Percentiles rank a stretch among this genome's conserved stretches.
Evolutionary conservation across 176 grass and related monocot species (phyloP).

Genomic region (Pharus latifolius): DNA sequence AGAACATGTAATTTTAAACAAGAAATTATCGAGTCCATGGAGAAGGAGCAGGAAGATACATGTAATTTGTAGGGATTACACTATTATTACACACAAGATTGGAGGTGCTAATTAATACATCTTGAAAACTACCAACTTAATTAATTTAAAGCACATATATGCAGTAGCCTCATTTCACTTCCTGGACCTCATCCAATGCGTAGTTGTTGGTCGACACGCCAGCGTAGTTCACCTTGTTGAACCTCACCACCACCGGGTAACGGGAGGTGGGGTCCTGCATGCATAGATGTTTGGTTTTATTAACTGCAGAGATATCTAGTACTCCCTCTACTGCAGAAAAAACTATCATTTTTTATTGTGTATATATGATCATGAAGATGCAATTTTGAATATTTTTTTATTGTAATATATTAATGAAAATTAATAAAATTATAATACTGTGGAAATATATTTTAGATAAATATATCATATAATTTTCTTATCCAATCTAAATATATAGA

Average conservation of each 20-base stretch:
- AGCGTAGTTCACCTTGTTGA: conserved; percentile 79
- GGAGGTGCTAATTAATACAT: not conserved
- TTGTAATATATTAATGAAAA: too few species aligned
- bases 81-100: conserved; percentile 34
- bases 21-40: conserved; percentile 11
- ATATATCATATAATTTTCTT: too few species aligned
- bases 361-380: too few species aligned
- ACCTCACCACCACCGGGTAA: conserved; percentile 79
- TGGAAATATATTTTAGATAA: too few species aligned
- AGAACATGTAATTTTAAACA: conserved; percentile 6
- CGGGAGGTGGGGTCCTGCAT: conserved; percentile 64
- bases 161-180: conserved; percentile 43
- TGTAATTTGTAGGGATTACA: not conserved
- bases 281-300: too few species aligned
- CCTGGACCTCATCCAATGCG: conserved; percentile 74
- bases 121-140: not conserved
- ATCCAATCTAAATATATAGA: too few species aligned
- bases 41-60: conserved; percentile 18
- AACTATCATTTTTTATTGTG: too few species aligned
- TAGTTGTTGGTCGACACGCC: conserved; percentile 96
- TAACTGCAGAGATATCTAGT: too few species aligned
- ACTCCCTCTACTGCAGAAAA: too few species aligned
- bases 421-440: too few species aligned
- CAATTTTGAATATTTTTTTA: too few species aligned
- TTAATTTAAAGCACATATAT: not conserved